Conservation (phyloP, 495 filamentous ascomycete genomes). For the Umbilicaria muhlenbergii region DNA sequence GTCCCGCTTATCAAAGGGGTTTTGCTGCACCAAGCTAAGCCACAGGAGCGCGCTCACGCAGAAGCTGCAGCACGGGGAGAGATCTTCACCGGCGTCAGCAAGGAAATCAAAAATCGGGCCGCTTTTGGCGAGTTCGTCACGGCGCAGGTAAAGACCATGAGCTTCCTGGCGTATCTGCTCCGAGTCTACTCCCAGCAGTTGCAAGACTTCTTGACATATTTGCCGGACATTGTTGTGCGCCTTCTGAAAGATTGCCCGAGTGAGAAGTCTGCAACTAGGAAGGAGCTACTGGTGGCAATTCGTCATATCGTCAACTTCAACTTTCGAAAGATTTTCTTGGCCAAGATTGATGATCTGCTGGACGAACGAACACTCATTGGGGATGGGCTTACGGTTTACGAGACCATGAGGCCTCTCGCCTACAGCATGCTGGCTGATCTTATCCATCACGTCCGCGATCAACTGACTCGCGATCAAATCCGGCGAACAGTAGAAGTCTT, state of each 20-base stretch:
- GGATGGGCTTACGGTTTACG: conserved; percentile 90
- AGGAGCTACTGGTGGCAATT: conserved; percentile 91
- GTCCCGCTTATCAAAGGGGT: conserved; percentile 88
- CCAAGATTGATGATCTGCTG: conserved; percentile 86
- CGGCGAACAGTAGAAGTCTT: conserved; percentile 91
- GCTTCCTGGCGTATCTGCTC: conserved; percentile 87
- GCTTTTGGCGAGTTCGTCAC: conserved; percentile 97
- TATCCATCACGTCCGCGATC: conserved; percentile 91
- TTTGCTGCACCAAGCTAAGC: conserved; percentile 75
- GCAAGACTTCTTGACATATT: conserved; percentile 70
- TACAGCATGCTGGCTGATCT: conserved; percentile 98
- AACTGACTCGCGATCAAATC: conserved; percentile 72
- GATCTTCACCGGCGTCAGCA: conserved; percentile 86
- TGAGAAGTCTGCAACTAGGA: conserved; percentile 83
- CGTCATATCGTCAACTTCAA: conserved; percentile 99
- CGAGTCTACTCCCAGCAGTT: conserved; percentile 78
- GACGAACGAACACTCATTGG: conserved; percentile 90
- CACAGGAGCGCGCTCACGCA: conserved; percentile 80
- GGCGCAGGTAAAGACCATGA: conserved; percentile 98
- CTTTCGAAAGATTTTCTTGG: conserved; percentile 86
- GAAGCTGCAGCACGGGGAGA: conserved; percentile 60
- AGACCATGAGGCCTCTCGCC: conserved; percentile 86
- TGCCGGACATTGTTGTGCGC: conserved; percentile 85
- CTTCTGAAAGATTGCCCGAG: conserved; percentile 85
- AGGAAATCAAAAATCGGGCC: conserved; percentile 81